phyloP scores from a whole-genome alignment of 192 early-diverging fungal genomes.

The Geosiphon pyriformis region DNA sequence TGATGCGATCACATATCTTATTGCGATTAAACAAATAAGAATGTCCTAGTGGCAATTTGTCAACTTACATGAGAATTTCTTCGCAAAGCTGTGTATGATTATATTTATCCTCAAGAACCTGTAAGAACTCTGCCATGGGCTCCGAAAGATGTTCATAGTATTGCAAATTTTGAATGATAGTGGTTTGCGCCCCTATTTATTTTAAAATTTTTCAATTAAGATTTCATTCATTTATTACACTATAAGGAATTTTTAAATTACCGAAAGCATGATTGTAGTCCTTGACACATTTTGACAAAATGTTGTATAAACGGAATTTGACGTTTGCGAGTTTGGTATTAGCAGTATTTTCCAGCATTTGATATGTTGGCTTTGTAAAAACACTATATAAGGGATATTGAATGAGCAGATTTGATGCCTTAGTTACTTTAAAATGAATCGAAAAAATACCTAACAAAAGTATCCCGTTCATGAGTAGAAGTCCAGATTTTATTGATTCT shows the following conservation, averaged over 20 bases:
- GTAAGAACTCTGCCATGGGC: constrained; percentile 74
- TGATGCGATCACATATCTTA: not conserved
- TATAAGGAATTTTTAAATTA: constrained; percentile 27
- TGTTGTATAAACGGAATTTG: constrained; percentile 54
- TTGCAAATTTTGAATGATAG: constrained; percentile 76
- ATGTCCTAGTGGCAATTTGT: constrained; percentile 19
- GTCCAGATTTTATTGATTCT: constrained; percentile 69
- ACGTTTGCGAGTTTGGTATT: constrained; percentile 57
- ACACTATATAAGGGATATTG: constrained; percentile 33
- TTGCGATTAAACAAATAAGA: not conserved
- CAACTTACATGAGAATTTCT: constrained; percentile 66
- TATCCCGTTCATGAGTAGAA: constrained; percentile 62
- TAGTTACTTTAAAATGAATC: not conserved
- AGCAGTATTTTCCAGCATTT: constrained; percentile 73
- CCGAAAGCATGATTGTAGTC: constrained; percentile 74
- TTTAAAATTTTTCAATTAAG: not conserved
- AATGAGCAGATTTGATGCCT: not conserved
- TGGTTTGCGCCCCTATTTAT: constrained; percentile 56
- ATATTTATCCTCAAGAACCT: constrained; percentile 53
- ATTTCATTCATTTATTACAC: too few relatives aligned
- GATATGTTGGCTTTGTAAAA: constrained; percentile 72
- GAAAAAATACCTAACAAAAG: constrained; percentile 48
- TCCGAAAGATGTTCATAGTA: constrained; percentile 82
- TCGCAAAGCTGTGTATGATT: constrained; percentile 64
- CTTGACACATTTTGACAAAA: constrained; percentile 73